Percentiles rank a stretch among this genome's conserved stretches.
Conservation (phyloP, 192 early-diverging fungal genomes). For the Entomortierella beljakovae region DNA sequence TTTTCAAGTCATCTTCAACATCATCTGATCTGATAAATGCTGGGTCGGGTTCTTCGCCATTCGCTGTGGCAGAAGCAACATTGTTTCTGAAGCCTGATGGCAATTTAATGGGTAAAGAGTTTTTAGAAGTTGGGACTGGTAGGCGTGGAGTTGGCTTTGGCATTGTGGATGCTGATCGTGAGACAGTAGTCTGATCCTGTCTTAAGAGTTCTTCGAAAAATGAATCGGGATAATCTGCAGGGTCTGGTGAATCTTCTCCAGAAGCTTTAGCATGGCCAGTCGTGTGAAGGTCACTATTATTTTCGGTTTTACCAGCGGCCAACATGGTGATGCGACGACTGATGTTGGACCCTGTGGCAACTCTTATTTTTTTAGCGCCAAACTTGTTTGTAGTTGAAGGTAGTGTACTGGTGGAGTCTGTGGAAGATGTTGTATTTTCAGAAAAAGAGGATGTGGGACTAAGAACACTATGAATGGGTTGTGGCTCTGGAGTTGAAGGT, state of each 20-base stretch:
- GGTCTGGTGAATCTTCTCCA: conserved; percentile 34
- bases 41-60: conserved; percentile 4
- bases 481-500: not conserved
- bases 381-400: conserved; percentile 22
- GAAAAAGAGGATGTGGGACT: not conserved
- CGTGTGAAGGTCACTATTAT: conserved; percentile 43
- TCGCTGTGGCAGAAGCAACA: not conserved
- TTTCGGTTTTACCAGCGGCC: conserved; percentile 50
- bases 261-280: conserved; percentile 4
- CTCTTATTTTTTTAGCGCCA: conserved; percentile 35
- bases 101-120: conserved; percentile 9
- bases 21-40: conserved; percentile 39
- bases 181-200: conserved; percentile 29
- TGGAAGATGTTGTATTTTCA: not conserved
- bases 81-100: not conserved
- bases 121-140: conserved; percentile 7
- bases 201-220: conserved; percentile 48
- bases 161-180: conserved; percentile 35
- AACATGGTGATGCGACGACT: conserved; percentile 36
- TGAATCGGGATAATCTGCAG: conserved; percentile 36
- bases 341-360: conserved; percentile 43
- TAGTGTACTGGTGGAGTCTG: conserved; percentile 7
- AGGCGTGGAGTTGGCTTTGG: conserved; percentile 28
- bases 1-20: conserved; percentile 36
- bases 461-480: not conserved